These are phyloP conservation scores for Mortierella sp. DNA, from an alignment of 371 early-diverging fungal species.

Conservation along the genomic window DNA sequence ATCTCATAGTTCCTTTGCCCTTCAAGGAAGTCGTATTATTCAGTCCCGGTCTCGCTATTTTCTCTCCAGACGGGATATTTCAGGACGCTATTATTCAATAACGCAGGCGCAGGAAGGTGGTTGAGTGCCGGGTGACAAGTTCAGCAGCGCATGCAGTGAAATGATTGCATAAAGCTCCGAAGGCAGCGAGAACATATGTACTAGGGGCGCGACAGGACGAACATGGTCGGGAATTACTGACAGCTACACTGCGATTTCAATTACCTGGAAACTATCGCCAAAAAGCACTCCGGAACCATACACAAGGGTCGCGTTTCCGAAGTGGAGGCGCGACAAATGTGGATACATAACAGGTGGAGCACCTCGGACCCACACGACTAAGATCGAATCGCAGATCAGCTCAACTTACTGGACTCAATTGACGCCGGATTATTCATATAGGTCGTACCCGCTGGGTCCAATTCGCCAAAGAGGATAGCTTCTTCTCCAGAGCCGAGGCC, in stretches of 20 bases:
- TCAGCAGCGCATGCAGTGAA: not conserved
- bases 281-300: not conserved
- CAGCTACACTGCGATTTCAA: not conserved
- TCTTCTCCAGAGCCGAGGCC: conserved; percentile 64
- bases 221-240: not conserved
- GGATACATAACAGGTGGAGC: not conserved
- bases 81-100: not conserved
- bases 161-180: not conserved
- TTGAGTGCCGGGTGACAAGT: not conserved
- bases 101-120: not conserved
- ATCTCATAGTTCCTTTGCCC: not conserved
- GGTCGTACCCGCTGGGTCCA: conserved; percentile 95
- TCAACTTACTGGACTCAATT: not conserved
- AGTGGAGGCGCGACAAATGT: not conserved
- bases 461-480: conserved; percentile 68
- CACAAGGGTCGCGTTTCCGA: not conserved
- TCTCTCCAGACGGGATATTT: too few relatives aligned
- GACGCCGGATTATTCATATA: conserved; percentile 24
- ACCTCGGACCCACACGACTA: not conserved
- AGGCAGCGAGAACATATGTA: not conserved
- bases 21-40: not conserved
- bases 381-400: not conserved
- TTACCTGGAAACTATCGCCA: not conserved
- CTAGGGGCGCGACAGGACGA: not conserved
- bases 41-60: not conserved